A percentile compares a stretch with the other conserved stretches of the same genome.
phyloP scores from a whole-genome alignment of 345 rosid genomes.

The Moricandia moricandioides region DNA sequence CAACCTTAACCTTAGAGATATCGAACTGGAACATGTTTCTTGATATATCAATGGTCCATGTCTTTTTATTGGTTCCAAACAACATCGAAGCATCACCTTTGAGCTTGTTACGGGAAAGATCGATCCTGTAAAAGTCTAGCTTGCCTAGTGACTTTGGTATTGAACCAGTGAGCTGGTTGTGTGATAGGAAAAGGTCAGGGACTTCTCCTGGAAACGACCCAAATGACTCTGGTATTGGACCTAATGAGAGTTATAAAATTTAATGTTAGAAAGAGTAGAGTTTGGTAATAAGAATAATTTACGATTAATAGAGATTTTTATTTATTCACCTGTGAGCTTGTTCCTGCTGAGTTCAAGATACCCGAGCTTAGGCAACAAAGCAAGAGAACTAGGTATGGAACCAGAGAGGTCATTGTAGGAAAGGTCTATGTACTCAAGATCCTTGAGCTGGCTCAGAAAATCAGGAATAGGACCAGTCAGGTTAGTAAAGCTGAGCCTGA shows the following conservation, averaged over 20 bases:
- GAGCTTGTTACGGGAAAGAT: not conserved
- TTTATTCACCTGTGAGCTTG: not conserved
- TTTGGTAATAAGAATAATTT: not conserved
- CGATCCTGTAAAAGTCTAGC: not conserved
- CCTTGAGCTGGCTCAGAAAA: not conserved
- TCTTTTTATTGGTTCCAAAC: not conserved
- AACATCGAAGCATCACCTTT: not conserved
- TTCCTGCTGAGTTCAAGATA: not conserved
- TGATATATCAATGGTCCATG: not conserved
- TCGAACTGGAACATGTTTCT: not conserved
- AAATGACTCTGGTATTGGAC: not conserved
- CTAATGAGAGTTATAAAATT: not conserved
- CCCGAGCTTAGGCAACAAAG: not conserved
- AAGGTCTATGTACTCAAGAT: not conserved
- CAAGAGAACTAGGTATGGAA: not conserved
- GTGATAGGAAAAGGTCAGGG: not conserved
- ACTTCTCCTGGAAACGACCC: not conserved
- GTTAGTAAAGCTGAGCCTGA: constrained; percentile 43
- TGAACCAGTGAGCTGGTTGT: not conserved
- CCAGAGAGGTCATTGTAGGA: not conserved
- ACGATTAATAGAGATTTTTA: no score
- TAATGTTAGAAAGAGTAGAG: not conserved
- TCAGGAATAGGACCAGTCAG: not conserved
- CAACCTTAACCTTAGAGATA: not conserved
- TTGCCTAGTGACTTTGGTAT: not conserved